Evolutionary conservation across 805 yeast genomes (phyloP), one percentile per base, ranked within the genome.

Genomic region (Candida chauliodis): DNA sequence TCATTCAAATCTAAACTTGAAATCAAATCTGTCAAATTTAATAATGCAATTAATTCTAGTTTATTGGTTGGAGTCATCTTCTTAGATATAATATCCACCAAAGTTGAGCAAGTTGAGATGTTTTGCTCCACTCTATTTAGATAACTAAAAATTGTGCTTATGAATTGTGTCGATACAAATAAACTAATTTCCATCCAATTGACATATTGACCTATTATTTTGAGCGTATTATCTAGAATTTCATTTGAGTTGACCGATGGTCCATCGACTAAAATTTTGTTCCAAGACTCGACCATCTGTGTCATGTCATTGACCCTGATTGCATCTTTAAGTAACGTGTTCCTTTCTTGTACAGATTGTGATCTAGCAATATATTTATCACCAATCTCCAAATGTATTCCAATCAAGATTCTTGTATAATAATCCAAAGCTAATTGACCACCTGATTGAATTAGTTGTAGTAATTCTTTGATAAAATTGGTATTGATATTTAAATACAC

Each of bases 181-280:
- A 87, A 67, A 38, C 81, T 69, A 44, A 90, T 80, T 56, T 87
- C 95, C 57, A 90, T 87, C 99, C 99, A 93, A 17, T 90, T 81
- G 17, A 89, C 84, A 74, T 84, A 93, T 9, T 79, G 78, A 8
- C 97, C 97, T 40, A 93, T 77, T 39, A 79, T 79, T 37, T 70
- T 69, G 35, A 88, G 69, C 5, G 79, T 64, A 43, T 75, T 74
- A 45, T 73, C 78, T 51, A 85, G 49, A 44, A 84, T 71, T 42
- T 77, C 78, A 5, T 48, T 50, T 8, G 52, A 44, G 15, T 26
- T 19, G 2, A 11, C 5, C 26, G 39, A 40, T 49, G 49, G 29
- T 40, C 49, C 21, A 51, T 57, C 61, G 9, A 54, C 53, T 42
- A 85, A 61, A 15, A 82, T 72, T 34, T 71, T 66, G 50, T 74